Evolutionary conservation across 306 rosid species (phyloP).

Genomic region (peach (Prunus persica)): DNA sequence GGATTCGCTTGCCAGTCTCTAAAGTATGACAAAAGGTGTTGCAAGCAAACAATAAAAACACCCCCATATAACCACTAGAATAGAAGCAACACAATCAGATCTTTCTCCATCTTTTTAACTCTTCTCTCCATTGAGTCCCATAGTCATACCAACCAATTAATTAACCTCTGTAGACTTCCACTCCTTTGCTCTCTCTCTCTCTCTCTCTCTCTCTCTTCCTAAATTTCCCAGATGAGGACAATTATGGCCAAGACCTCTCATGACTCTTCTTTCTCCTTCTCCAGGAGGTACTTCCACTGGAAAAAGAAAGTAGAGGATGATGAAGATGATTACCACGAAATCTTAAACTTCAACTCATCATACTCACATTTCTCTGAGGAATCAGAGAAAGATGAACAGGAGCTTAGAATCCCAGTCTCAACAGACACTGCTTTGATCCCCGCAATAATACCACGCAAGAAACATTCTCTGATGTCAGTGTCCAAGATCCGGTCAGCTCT

Average conservation of each 20-base stretch:
- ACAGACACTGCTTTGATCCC: background rate
- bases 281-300: constrained; percentile 73
- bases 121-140: background rate
- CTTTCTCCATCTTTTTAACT: background rate
- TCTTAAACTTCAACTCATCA: constrained; percentile 37
- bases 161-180: background rate
- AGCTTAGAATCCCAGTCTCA: constrained; percentile 20
- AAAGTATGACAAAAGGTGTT: background rate
- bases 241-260: constrained; percentile 69
- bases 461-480: constrained; percentile 16
- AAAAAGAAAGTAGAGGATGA: constrained; percentile 53
- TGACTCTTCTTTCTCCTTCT: constrained; percentile 84
- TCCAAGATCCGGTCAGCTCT: constrained; percentile 62
- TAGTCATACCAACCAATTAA: constrained; percentile 10
- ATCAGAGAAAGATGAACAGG: constrained; percentile 8
- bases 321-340: constrained; percentile 39
- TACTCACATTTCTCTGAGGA: constrained; percentile 44
- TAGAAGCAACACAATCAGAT: background rate
- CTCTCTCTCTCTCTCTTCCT: background rate
- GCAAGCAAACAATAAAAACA: background rate
- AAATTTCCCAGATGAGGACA: constrained; percentile 42
- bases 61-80: background rate
- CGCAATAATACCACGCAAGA: constrained; percentile 13
- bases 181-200: background rate
- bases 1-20: constrained; percentile 11